phyloP scores from a whole-genome alignment of 1,284 basidiomycete species.

The Papiliotrema laurentii region DNA sequence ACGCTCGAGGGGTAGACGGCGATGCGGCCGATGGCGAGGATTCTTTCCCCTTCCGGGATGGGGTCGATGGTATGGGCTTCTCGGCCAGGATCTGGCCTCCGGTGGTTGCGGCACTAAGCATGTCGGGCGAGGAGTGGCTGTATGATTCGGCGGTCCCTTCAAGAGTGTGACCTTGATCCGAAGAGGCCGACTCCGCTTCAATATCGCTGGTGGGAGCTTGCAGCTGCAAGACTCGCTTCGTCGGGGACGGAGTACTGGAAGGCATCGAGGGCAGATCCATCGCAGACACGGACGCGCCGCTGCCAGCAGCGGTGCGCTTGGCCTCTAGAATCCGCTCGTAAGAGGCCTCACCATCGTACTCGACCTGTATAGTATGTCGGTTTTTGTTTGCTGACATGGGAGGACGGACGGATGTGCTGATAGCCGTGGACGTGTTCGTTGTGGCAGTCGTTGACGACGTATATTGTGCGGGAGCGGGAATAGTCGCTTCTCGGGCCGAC shows the following conservation, averaged over 20 bases:
- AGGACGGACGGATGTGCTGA: too few species aligned
- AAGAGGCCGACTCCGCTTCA: slow-evolving; percentile 28
- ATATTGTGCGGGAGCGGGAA: too few species aligned
- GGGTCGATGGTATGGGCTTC: slow-evolving; percentile 8
- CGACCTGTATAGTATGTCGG: slow-evolving; percentile 86
- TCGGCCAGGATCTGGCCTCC: slow-evolving; percentile 3
- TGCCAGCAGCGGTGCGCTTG: slow-evolving; percentile 7
- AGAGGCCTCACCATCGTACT: slow-evolving; percentile 60
- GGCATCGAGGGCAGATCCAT: background rate
- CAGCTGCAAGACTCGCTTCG: slow-evolving; percentile 4
- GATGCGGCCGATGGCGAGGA: slow-evolving; percentile 4
- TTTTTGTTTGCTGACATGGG: slow-evolving; percentile 49
- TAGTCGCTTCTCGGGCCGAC: too few species aligned
- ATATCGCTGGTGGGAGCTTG: slow-evolving; percentile 15
- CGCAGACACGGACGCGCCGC: background rate
- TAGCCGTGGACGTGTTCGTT: slow-evolving; percentile 15
- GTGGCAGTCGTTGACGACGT: slow-evolving; percentile 8
- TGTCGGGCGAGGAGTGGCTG: background rate
- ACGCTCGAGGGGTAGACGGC: slow-evolving; percentile 32
- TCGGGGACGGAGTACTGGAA: background rate
- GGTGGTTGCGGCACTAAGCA: slow-evolving; percentile 5
- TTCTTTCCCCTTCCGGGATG: slow-evolving; percentile 9
- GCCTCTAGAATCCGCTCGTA: slow-evolving; percentile 21
- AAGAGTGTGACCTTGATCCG: slow-evolving; percentile 15
- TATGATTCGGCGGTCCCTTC: slow-evolving; percentile 9